Evolutionary conservation across 805 yeast genomes (phyloP).

Genomic region (Candida nitratophila): DNA sequence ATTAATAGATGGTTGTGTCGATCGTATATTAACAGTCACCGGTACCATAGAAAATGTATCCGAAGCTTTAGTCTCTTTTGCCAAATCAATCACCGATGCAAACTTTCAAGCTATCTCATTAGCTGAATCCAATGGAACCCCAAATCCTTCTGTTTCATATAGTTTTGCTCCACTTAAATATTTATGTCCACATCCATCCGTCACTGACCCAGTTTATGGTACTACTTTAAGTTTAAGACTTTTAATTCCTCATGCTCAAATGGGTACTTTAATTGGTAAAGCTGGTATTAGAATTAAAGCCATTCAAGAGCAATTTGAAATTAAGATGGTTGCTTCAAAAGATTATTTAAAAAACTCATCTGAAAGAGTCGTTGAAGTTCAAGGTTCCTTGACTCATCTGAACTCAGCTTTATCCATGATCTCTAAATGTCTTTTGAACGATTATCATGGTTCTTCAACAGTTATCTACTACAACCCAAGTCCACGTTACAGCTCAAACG

Average conservation of each 20-base stretch:
- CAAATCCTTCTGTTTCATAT: conserved; percentile 30
- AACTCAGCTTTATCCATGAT: conserved; percentile 50
- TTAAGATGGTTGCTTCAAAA: conserved; percentile 83
- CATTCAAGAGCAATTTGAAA: conserved; percentile 59
- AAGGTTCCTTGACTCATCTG: conserved; percentile 65
- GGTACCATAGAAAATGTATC: conserved; percentile 69
- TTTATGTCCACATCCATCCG: conserved; percentile 43
- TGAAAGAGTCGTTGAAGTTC: conserved; percentile 82
- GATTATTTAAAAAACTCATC: conserved; percentile 75
- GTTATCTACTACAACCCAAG: conserved; percentile 58
- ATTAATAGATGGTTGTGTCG: conserved; percentile 72
- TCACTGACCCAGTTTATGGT: conserved; percentile 44
- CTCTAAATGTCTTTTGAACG: conserved; percentile 68
- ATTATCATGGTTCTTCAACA: conserved; percentile 59
- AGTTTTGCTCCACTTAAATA: conserved; percentile 55
- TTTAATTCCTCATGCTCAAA: conserved; percentile 74
- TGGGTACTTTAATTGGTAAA: conserved; percentile 85
- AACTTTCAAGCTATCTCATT: conserved; percentile 17
- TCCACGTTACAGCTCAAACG: conserved; percentile 12
- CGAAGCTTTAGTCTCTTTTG: conserved; percentile 61
- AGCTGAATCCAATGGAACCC: conserved; percentile 20
- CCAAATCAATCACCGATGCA: conserved; percentile 52
- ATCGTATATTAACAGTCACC: conserved; percentile 71
- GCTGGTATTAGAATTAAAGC: conserved; percentile 76
- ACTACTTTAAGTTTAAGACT: conserved; percentile 57